Conservation (phyloP, 2,329 filamentous ascomycete genomes). For the Cladosporium colombiae region DNA sequence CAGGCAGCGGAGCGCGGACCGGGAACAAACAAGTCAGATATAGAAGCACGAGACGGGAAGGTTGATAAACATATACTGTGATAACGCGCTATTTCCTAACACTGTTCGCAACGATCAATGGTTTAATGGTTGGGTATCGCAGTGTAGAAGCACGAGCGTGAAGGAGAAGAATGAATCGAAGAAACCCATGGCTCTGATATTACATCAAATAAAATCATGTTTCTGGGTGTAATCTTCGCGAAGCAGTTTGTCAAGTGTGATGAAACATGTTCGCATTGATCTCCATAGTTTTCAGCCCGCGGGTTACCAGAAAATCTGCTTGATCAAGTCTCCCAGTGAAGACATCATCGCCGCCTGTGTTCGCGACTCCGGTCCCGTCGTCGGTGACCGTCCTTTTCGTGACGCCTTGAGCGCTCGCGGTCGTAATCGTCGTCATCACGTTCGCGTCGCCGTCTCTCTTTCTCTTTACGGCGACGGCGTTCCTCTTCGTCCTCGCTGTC, state of each 20-base stretch:
- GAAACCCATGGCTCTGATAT: not conserved
- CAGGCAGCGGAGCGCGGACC: not conserved
- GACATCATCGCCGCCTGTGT: conserved; percentile 11
- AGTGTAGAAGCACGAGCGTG: not conserved
- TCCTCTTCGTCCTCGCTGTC: conserved; percentile 34
- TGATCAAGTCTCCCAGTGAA: not conserved
- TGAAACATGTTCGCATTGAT: not conserved
- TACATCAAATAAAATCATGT: not conserved
- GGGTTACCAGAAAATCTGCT: not conserved
- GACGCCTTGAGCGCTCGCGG: conserved; percentile 24
- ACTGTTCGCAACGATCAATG: not conserved
- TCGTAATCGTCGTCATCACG: conserved; percentile 25
- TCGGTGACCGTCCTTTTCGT: conserved; percentile 29
- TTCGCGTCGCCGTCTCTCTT: conserved; percentile 29
- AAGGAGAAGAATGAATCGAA: not conserved
- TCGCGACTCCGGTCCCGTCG: conserved; percentile 26
- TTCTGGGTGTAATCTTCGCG: not conserved
- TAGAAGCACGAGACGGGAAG: not conserved
- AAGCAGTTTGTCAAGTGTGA: not conserved
- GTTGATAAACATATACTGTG: no score
- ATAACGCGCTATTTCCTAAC: not conserved
- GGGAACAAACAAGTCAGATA: not conserved
- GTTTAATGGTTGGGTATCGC: not conserved
- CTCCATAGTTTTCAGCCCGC: not conserved
- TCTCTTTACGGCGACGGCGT: conserved; percentile 25